Percentiles rank a stretch among this genome's conserved stretches.
phyloP scores from a whole-genome alignment of 2,329 filamentous ascomycete species.

The Aspergillus hortae region DNA sequence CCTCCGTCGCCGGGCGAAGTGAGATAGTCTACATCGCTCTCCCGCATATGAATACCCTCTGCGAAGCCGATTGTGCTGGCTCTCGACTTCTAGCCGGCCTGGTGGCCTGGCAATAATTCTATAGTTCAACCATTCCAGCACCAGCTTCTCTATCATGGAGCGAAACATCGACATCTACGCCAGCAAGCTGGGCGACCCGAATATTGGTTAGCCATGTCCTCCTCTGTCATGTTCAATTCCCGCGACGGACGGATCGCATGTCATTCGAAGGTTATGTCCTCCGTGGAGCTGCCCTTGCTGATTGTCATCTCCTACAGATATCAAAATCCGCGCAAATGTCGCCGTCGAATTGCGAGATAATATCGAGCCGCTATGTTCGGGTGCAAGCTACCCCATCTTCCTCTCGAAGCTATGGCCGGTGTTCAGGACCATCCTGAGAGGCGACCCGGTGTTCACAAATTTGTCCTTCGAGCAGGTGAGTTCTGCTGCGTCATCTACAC shows the following conservation, averaged over 20 bases:
- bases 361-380: slow-evolving; percentile 78
- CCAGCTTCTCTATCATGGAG: slow-evolving; percentile 32
- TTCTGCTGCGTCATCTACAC: slow-evolving; percentile 5
- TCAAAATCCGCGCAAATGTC: slow-evolving; percentile 75
- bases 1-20: slow-evolving; percentile 20
- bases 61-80: slow-evolving; percentile 23
- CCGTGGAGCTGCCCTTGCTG: slow-evolving; percentile 2
- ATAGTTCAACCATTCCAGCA: not conserved
- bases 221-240: not conserved
- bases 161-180: slow-evolving; percentile 49
- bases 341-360: slow-evolving; percentile 85
- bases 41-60: slow-evolving; percentile 29
- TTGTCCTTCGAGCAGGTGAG: slow-evolving; percentile 82
- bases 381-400: slow-evolving; percentile 73
- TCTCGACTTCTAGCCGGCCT: slow-evolving; percentile 32
- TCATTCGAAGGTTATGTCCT: not conserved
- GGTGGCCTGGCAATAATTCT: slow-evolving; percentile 34
- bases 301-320: slow-evolving; percentile 54
- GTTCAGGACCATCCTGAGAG: slow-evolving; percentile 79
- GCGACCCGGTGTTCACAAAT: slow-evolving; percentile 85
- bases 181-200: slow-evolving; percentile 46
- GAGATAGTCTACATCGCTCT: slow-evolving; percentile 21
- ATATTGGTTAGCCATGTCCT: slow-evolving; percentile 40
- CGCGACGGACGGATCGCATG: not conserved
- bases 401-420: slow-evolving; percentile 85